Base-by-base conservation (phyloP, 2,329 filamentous ascomycete species). In the Fusarium sp. region DNA sequence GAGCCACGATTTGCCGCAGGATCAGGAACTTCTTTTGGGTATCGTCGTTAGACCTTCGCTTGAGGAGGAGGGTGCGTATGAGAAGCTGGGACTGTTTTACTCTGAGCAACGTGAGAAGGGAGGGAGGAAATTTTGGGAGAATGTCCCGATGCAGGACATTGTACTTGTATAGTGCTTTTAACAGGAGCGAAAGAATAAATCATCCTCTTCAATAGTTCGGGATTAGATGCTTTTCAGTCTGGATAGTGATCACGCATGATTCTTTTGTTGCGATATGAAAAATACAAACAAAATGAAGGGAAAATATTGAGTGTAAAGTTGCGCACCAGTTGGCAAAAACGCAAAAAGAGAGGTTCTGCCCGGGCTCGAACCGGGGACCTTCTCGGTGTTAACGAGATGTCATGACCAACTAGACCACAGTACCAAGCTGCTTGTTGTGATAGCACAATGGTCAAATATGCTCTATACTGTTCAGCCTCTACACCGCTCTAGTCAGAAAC, bases 381-480 rank as follows among this genome's bases (percentile, higher is more conserved):
- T 38, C 34, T 38, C 34, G 34, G 34, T 38, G 34, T 38, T 38
- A 38, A 38, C 34, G 34, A 38, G 34, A 38, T 38, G 34, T 38
- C 34, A 38, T 38, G 34, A 38, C 34, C 34, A 38, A 38, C 34
- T 38, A 38, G 34, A 38, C 34, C 34, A 38, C 34, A 38, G 34
- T 38, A 38, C 34, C 34, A 38, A 38, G 10, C 34, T n/a, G 34
- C 11, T 38, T 38, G 18, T 38, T 38, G 34, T 38, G 34, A 12
- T n/a, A 11, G 16, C 0, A 4, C 9, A 0, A 18, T 2, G 0
- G 2, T 9, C 3, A 6, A 0, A 18, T 34, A 6, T 10, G 15
- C 15, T 34, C 8, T 18, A 34, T 34, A 30, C 7, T 0, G 12
- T 1, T 7, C 2, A 7, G 2, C 3, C 15, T 14, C 1, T 0